A percentile compares a stretch with the other conserved stretches of the same genome.
phyloP scores from a whole-genome alignment of 2,329 filamentous ascomycete genomes.

The Stylonectria norvegica region DNA sequence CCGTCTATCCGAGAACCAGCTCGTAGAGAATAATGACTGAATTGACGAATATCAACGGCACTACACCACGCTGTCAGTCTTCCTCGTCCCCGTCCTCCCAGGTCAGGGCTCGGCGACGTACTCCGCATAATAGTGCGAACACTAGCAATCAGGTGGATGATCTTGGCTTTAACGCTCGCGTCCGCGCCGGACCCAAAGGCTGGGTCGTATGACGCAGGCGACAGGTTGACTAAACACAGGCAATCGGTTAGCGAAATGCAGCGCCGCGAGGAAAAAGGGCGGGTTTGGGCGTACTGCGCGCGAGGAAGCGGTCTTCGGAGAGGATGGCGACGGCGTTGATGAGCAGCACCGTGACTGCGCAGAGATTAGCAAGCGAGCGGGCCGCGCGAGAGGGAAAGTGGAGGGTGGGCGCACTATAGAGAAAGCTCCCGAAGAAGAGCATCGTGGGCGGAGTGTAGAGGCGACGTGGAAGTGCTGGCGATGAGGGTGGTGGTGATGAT shows the following conservation, averaged over 20 bases:
- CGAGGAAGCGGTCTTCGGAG: constrained; percentile 89
- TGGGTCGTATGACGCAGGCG: constrained; percentile 64
- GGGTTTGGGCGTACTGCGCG: constrained; percentile 56
- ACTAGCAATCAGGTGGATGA: constrained; percentile 85
- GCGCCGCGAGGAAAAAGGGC: too few relatives aligned
- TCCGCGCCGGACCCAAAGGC: constrained; percentile 73
- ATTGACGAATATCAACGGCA: constrained; percentile 82
- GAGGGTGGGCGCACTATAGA: constrained; percentile 50
- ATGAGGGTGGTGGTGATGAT: constrained; percentile 6
- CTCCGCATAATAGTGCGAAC: constrained; percentile 91
- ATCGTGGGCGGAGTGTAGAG: constrained; percentile 40
- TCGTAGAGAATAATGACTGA: constrained; percentile 80
- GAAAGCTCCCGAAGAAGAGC: constrained; percentile 68
- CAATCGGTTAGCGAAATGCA: constrained; percentile 10
- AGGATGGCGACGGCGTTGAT: constrained; percentile 92
- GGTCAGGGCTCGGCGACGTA: constrained; percentile 36
- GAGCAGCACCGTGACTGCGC: constrained; percentile 70
- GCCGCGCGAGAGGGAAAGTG: background rate
- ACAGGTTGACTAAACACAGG: constrained; percentile 64
- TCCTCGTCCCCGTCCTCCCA: background rate
- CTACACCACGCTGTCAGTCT: constrained; percentile 41
- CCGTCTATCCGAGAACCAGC: constrained; percentile 64
- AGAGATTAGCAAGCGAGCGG: background rate
- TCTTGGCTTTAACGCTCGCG: constrained; percentile 77
- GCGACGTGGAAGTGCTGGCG: constrained; percentile 3